Base-by-base conservation (phyloP, 2,329 filamentous ascomycete species). In the Geosmithia morbida region DNA sequence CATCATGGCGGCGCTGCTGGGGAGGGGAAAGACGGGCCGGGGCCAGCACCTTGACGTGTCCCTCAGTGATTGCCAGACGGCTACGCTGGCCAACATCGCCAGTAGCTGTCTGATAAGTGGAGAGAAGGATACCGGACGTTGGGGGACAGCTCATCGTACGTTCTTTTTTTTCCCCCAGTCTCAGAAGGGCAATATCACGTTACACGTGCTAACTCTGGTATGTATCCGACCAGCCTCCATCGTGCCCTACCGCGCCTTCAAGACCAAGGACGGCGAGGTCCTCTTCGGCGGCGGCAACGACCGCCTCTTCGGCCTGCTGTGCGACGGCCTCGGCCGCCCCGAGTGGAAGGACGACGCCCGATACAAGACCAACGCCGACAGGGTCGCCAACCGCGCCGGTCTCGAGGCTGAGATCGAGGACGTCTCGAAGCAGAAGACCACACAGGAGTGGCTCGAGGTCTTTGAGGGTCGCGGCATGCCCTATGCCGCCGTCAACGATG, bases 141-240 rank as follows among this genome's bases (percentile, higher is more conserved):
- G 92, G 90, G 92, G 92, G 7, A 98, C 92, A 3, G 90, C 90
- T 42, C 92, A 98, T 70, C 92, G 85, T 87, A 69, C 66, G 68
- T 66, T 11, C 13, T 37, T 37, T 16, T 13, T 10, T 19, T 14
- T 26, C n/a, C n/a, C n/a, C n/a, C n/a, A n/a, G n/a, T n/a, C n/a
- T n/a, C n/a, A n/a, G n/a, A n/a, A n/a, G n/a, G n/a, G n/a, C n/a
- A n/a, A n/a, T n/a, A n/a, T n/a, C n/a, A n/a, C n/a, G n/a, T n/a
- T n/a, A n/a, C n/a, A n/a, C n/a, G n/a, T n/a, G 18, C 16, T 17
- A 18, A 13, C 16, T n/a, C 30, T 30, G 18, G 13, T 30, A 29
- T 20, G 41, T 17, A 46, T 40, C 13, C 13, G 13, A 10, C 13
- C 47, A 89, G 85, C 90, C n/a, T 94, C 87, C 0, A 97, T 98